These are phyloP conservation scores for Phaeophleospora eucalypticola DNA, from an alignment of 2,329 filamentous ascomycete genomes.

Conservation along the genomic window DNA sequence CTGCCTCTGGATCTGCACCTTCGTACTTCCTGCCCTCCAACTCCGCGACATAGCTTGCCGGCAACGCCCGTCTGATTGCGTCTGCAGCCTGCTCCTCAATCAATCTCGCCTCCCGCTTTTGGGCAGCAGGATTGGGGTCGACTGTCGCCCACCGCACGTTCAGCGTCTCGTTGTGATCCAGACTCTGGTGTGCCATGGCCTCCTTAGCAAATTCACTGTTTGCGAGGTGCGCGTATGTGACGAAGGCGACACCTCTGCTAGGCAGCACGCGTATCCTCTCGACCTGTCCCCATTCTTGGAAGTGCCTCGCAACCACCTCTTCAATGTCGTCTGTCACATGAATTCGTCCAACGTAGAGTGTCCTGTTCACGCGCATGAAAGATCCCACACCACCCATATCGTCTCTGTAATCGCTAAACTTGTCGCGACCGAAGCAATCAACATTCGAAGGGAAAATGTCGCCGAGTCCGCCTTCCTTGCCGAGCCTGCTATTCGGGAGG, in stretches of 20 bases:
- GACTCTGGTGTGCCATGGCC: constrained; percentile 88
- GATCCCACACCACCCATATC: constrained; percentile 97
- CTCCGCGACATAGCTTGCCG: constrained; percentile 86
- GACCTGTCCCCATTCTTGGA: constrained; percentile 92
- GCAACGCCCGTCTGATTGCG: constrained; percentile 80
- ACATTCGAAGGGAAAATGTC: constrained; percentile 92
- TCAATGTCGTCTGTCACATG: constrained; percentile 97
- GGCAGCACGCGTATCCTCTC: constrained; percentile 85
- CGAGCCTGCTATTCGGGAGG: constrained; percentile 57
- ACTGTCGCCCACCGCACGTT: constrained; percentile 97
- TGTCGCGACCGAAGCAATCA: constrained; percentile 92
- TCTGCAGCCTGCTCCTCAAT: constrained; percentile 97
- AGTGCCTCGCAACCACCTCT: constrained; percentile 89
- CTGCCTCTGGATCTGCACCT: constrained; percentile 62
- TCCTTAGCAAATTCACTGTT: constrained; percentile 78
- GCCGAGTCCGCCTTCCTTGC: constrained; percentile 53
- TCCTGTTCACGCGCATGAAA: constrained; percentile 91
- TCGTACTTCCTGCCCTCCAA: constrained; percentile 68
- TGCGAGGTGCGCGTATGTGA: constrained; percentile 88
- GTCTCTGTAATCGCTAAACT: constrained; percentile 86
- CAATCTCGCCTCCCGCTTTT: constrained; percentile 80
- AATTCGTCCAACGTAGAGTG: constrained; percentile 88
- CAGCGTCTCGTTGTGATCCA: constrained; percentile 87
- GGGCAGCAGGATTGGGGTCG: constrained; percentile 91
- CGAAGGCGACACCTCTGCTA: constrained; percentile 83